A percentile compares a stretch with the other conserved stretches of the same genome.
These are phyloP conservation scores for Elsinoe ampelina DNA, from an alignment of 2,329 filamentous ascomycete species.

Conservation along the genomic window DNA sequence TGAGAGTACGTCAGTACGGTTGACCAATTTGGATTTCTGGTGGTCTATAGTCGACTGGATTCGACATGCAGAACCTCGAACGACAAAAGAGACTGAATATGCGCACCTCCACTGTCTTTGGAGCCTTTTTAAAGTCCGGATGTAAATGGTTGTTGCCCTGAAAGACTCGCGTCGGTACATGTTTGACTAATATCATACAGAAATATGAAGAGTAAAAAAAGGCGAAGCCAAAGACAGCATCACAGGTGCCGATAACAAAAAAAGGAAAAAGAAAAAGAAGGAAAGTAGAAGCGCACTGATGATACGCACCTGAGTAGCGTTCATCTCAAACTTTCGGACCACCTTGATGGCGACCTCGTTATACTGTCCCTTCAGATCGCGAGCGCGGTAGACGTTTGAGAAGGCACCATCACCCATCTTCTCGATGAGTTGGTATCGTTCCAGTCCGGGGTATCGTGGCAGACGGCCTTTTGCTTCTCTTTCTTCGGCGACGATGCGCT, in stretches of 20 bases:
- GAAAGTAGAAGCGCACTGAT: conserved; percentile 15
- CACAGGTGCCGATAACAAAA: conserved; percentile 30
- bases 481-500: conserved; percentile 84
- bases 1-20: conserved; percentile 43
- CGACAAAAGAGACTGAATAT: conserved; percentile 28
- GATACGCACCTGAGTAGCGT: conserved; percentile 81
- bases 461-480: conserved; percentile 77
- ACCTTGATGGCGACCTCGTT: conserved; percentile 95
- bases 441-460: conserved; percentile 73
- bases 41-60: conserved; percentile 19
- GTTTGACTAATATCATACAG: conserved; percentile 24
- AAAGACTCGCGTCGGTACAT: conserved; percentile 40
- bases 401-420: conserved; percentile 99
- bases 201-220: conserved; percentile 18
- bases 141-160: conserved; percentile 91
- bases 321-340: conserved; percentile 98
- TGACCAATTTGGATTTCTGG: conserved; percentile 3
- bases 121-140: conserved; percentile 83
- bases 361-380: conserved; percentile 60
- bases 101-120: conserved; percentile 96
- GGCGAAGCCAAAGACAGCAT: conserved; percentile 15
- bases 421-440: conserved; percentile 76
- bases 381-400: conserved; percentile 93
- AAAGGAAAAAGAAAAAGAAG: conserved; percentile 28
- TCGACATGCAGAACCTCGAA: conserved; percentile 10